phyloP scores from a whole-genome alignment of 257 asterid species.

The Rehmannia glutinosa region DNA sequence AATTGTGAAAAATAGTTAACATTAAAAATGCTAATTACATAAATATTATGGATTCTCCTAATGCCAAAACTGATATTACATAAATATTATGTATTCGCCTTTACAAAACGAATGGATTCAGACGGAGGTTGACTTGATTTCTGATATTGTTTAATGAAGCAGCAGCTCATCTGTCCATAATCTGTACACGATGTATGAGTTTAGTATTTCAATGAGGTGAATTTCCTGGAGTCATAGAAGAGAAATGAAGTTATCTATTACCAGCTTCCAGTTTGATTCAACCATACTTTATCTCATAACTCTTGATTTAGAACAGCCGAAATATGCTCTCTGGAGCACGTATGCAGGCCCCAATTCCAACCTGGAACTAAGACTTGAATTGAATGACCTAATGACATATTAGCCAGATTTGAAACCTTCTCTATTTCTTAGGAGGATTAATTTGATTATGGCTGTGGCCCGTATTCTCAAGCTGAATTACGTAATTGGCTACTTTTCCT shows the following conservation, averaged over 20 bases:
- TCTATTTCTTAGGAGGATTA: no score
- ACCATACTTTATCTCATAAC: background rate
- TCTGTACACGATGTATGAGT: background rate
- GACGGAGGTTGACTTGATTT: slow-evolving; percentile 14
- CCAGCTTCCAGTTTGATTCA: background rate
- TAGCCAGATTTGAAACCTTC: no score
- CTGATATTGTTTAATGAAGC: background rate
- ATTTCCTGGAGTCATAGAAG: background rate
- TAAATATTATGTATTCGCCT: background rate
- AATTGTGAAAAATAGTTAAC: background rate
- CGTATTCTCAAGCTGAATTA: no score
- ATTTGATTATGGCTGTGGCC: no score
- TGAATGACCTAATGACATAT: background rate
- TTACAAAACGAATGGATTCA: background rate
- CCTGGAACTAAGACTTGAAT: background rate
- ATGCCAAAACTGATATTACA: background rate
- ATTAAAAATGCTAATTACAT: background rate
- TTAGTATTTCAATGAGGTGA: background rate
- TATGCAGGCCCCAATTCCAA: background rate
- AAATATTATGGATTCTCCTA: background rate
- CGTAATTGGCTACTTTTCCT: no score
- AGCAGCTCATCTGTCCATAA: background rate
- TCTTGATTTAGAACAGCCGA: background rate
- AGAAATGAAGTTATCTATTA: background rate
- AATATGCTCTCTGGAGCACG: background rate